A percentile compares a stretch with the other conserved stretches of the same genome.
phyloP scores from a whole-genome alignment of 2,329 filamentous ascomycete species.

The Tolypocladium guangdongense region DNA sequence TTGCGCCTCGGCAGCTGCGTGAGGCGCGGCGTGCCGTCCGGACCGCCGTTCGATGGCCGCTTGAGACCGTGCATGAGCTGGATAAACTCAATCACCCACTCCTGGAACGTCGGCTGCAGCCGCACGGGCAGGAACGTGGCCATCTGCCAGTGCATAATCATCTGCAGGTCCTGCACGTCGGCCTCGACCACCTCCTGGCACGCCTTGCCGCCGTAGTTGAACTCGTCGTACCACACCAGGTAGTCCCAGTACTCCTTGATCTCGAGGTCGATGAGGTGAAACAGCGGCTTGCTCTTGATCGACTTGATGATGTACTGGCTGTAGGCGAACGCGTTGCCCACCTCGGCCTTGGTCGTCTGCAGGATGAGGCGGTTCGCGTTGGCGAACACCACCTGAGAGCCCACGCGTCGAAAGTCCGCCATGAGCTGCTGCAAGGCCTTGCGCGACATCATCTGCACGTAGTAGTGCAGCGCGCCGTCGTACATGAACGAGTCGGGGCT shows the following conservation, averaged over 20 bases:
- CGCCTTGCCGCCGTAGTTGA: slow-evolving; percentile 94
- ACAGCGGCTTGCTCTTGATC: slow-evolving; percentile 88
- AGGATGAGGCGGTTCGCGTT: slow-evolving; percentile 80
- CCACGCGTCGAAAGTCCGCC: slow-evolving; percentile 90
- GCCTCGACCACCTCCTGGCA: slow-evolving; percentile 70
- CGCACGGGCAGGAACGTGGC: slow-evolving; percentile 73
- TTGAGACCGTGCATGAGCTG: slow-evolving; percentile 88
- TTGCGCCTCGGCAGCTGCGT: slow-evolving; percentile 49
- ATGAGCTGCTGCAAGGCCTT: slow-evolving; percentile 97
- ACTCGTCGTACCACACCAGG: slow-evolving; percentile 96
- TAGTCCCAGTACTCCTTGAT: slow-evolving; percentile 99
- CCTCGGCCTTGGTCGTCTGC: slow-evolving; percentile 92
- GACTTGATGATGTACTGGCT: slow-evolving; percentile 96
- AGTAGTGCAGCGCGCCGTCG: slow-evolving; percentile 87
- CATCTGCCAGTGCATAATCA: slow-evolving; percentile 98
- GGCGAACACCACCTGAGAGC: slow-evolving; percentile 92
- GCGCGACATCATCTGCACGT: slow-evolving; percentile 96
- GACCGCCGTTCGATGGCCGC: slow-evolving; percentile 44
- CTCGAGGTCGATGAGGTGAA: slow-evolving; percentile 93
- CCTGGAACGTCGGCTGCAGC: slow-evolving; percentile 75
- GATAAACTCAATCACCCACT: slow-evolving; percentile 92
- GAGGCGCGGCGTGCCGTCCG: slow-evolving; percentile 40
- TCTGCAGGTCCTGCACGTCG: slow-evolving; percentile 68
- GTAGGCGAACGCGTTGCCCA: slow-evolving; percentile 94
- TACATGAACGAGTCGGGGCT: slow-evolving; percentile 90